Percentiles rank a stretch among this genome's conserved stretches.
Conservation (phyloP, 2,329 filamentous ascomycete genomes). For the Fusarium ambrosium region DNA sequence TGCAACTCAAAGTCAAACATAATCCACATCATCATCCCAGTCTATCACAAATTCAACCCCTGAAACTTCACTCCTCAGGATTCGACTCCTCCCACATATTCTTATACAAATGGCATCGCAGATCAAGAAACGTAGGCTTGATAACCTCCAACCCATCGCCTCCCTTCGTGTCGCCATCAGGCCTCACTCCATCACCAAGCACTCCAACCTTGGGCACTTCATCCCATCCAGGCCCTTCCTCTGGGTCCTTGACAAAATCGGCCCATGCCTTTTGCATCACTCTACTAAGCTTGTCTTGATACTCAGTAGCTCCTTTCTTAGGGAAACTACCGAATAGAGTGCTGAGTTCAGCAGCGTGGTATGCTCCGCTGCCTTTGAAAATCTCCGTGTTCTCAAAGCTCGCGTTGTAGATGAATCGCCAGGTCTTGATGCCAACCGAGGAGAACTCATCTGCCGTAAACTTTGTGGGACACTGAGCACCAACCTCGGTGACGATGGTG, state of each 20-base stretch:
- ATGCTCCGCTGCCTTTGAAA: constrained; percentile 56
- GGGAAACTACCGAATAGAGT: constrained; percentile 58
- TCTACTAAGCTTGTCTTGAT: constrained; percentile 35
- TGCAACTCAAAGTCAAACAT: not conserved
- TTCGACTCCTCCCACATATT: constrained; percentile 2
- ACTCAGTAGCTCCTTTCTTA: constrained; percentile 27
- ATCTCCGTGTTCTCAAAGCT: constrained; percentile 62
- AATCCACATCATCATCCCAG: not conserved
- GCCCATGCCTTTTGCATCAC: constrained; percentile 49
- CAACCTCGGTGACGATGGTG: constrained; percentile 38
- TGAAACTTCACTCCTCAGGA: not conserved
- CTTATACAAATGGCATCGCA: constrained; percentile 20
- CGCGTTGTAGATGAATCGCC: constrained; percentile 62
- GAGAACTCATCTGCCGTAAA: constrained; percentile 50
- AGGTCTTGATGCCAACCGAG: constrained; percentile 53
- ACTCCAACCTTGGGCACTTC: constrained; percentile 39
- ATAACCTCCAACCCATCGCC: constrained; percentile 6
- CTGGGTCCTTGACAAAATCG: constrained; percentile 46
- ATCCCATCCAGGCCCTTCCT: constrained; percentile 44
- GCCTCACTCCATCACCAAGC: constrained; percentile 41
- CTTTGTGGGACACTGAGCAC: constrained; percentile 39
- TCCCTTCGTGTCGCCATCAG: constrained; percentile 8
- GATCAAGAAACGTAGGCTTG: constrained; percentile 14
- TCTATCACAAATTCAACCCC: not conserved
- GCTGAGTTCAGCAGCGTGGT: constrained; percentile 61